phyloP scores from a whole-genome alignment of 306 rosid species.

The Amphicarpaea edgeworthii region DNA sequence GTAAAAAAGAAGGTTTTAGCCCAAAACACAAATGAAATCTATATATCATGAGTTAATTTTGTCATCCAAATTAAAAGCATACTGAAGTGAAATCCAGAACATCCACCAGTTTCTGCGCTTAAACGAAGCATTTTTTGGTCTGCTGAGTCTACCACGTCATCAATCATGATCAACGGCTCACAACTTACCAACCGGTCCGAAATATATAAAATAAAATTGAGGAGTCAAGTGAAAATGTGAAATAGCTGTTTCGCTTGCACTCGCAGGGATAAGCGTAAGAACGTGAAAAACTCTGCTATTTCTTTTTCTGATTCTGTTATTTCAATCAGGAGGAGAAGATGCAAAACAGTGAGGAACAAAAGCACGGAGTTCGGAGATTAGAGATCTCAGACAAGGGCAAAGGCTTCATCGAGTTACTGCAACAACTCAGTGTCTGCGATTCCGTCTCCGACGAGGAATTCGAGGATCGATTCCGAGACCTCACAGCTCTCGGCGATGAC shows the following conservation, averaged over 20 bases:
- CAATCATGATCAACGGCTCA: constrained; percentile 4
- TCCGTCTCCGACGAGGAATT: constrained; percentile 70
- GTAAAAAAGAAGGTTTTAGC: background rate
- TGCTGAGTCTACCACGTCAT: constrained; percentile 39
- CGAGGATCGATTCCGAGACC: constrained; percentile 69
- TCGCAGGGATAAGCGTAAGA: constrained; percentile 1
- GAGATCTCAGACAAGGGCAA: constrained; percentile 75
- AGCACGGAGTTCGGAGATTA: constrained; percentile 56
- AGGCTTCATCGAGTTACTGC: constrained; percentile 73
- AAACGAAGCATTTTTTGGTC: constrained; percentile 75
- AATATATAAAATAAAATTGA: background rate
- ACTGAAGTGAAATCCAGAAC: constrained; percentile 99
- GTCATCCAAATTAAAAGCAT: constrained; percentile 83
- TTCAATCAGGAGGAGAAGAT: constrained; percentile 39
- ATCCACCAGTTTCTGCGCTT: constrained; percentile 95
- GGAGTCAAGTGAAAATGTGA: too few relatives aligned
- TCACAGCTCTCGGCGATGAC: constrained; percentile 64
- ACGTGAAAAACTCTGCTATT: background rate
- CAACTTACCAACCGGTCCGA: background rate
- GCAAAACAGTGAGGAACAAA: constrained; percentile 50
- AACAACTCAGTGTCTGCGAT: constrained; percentile 77
- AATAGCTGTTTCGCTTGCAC: background rate
- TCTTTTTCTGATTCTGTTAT: background rate
- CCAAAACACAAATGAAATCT: background rate
- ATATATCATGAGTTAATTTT: constrained; percentile 51